phyloP scores from a whole-genome alignment of 441 rosid genomes.

The Populus hybrid region DNA sequence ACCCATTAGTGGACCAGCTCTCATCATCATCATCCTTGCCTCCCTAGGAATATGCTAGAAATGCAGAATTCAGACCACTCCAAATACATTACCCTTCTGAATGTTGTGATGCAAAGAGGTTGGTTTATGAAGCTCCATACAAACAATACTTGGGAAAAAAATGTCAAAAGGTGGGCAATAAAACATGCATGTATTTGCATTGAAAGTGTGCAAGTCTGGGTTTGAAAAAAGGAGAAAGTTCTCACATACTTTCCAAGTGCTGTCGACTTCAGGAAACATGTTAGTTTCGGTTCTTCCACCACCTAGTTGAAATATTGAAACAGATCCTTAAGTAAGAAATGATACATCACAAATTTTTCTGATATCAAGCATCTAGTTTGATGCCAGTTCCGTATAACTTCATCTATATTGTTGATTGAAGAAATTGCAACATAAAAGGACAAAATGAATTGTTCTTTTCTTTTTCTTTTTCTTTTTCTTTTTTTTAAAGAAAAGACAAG shows the following conservation, averaged over 20 bases:
- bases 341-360: background rate
- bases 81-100: background rate
- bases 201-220: background rate
- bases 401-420: background rate
- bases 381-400: background rate
- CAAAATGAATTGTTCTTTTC: background rate
- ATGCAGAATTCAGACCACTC: background rate
- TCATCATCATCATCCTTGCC: background rate
- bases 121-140: background rate
- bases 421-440: background rate
- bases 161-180: background rate
- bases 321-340: slow-evolving; percentile 9
- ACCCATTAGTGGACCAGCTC: background rate
- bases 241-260: slow-evolving; percentile 79
- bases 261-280: slow-evolving; percentile 96
- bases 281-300: slow-evolving; percentile 53
- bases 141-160: background rate
- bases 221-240: slow-evolving; percentile 17
- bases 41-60: background rate
- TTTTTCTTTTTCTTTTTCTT: background rate
- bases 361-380: background rate
- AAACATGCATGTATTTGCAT: background rate
- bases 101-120: background rate
- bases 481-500: background rate
- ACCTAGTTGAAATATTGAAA: slow-evolving; percentile 36